A percentile compares a stretch with the other conserved stretches of the same genome.
These are phyloP conservation scores for Trichosanthes truncata DNA, from an alignment of 306 rosid species.

Conservation along the genomic window DNA sequence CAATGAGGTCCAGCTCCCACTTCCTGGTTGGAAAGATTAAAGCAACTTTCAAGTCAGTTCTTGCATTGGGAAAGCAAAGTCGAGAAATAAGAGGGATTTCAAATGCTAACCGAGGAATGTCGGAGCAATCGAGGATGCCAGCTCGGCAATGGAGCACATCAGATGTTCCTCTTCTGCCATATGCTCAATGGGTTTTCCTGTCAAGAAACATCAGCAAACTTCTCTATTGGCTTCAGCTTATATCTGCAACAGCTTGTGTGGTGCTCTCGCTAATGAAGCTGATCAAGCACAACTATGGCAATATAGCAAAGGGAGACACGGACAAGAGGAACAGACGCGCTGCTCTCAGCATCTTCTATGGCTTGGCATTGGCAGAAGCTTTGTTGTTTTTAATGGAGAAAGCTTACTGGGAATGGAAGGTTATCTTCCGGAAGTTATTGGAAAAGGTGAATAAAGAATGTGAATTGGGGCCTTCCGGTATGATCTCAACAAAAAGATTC, in stretches of 20 bases:
- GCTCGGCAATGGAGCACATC: constrained; percentile 63
- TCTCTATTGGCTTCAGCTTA: constrained; percentile 87
- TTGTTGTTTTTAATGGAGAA: constrained; percentile 69
- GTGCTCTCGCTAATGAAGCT: constrained; percentile 65
- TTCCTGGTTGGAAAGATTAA: constrained; percentile 25
- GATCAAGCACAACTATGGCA: constrained; percentile 56
- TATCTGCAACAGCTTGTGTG: constrained; percentile 78
- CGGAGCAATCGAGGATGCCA: constrained; percentile 35
- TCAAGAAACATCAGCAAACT: constrained; percentile 65
- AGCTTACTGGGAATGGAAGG: constrained; percentile 78
- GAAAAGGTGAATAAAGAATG: constrained; percentile 66
- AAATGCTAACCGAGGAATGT: constrained; percentile 1
- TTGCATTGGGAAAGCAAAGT: constrained; percentile 9
- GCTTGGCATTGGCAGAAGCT: constrained; percentile 85
- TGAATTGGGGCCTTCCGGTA: constrained; percentile 56
- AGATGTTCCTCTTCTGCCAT: constrained; percentile 79
- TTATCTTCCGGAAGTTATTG: constrained; percentile 47
- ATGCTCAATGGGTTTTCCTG: constrained; percentile 54
- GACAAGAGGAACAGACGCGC: constrained; percentile 67
- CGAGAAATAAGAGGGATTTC: constrained; percentile 21
- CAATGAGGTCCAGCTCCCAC: constrained; percentile 38
- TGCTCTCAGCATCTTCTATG: constrained; percentile 64
- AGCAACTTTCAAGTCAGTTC: constrained; percentile 34
- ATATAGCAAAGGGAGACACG: constrained; percentile 60
- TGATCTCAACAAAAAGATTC: constrained; percentile 61